Conservation (phyloP, 371 early-diverging fungal genomes). For the Syncephalastrum contaminatum region DNA sequence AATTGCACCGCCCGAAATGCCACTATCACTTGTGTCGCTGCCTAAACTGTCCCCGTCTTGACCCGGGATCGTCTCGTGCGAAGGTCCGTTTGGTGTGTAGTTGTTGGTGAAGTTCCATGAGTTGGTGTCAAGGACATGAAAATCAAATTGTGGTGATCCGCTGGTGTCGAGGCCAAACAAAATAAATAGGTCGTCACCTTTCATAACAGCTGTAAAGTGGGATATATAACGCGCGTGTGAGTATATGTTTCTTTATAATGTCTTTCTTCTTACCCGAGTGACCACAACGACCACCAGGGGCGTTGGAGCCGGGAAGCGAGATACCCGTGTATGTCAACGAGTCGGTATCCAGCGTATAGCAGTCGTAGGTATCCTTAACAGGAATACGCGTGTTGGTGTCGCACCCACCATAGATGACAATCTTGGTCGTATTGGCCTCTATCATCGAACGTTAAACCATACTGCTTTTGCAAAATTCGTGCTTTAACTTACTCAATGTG, state of each 20-base stretch:
- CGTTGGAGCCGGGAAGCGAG: not conserved
- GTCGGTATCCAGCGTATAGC: constrained; percentile 16
- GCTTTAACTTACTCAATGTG: not conserved
- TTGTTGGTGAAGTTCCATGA: constrained; percentile 1
- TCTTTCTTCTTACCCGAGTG: not conserved
- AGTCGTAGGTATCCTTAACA: constrained; percentile 5
- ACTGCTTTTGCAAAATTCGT: not conserved
- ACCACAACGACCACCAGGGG: constrained; percentile 10
- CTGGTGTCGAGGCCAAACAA: constrained; percentile 9
- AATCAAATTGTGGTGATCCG: not conserved
- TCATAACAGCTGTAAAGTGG: not conserved
- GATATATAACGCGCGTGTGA: too few species aligned
- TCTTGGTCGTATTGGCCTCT: constrained; percentile 5
- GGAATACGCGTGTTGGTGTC: constrained; percentile 7
- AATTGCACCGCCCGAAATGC: constrained; percentile 6
- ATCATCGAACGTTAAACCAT: not conserved
- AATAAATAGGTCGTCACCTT: constrained; percentile 5
- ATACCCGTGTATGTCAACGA: constrained; percentile 6
- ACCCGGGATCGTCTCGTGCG: too few species aligned
- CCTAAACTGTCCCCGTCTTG: too few species aligned
- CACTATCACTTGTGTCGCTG: too few species aligned
- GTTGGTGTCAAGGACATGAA: constrained; percentile 6
- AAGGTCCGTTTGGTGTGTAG: not conserved
- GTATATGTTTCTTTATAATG: too few species aligned
- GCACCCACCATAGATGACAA: constrained; percentile 4